These are phyloP conservation scores for Sisymbrium irio DNA, from an alignment of 345 rosid species.

Conservation along the genomic window DNA sequence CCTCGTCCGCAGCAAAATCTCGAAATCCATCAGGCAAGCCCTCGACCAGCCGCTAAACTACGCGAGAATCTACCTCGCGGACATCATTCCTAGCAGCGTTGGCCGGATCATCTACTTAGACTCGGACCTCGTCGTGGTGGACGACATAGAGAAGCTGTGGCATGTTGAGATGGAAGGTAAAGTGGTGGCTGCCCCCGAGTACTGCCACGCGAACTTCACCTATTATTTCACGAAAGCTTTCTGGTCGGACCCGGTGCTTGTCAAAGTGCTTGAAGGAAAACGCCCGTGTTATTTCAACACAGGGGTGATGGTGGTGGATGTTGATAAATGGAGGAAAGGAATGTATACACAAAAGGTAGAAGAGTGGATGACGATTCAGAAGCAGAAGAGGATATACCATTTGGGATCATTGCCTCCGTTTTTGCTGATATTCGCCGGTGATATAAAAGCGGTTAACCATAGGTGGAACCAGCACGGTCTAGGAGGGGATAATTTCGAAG, in stretches of 20 bases:
- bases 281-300: slow-evolving; percentile 66
- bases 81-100: slow-evolving; percentile 44
- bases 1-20: slow-evolving; percentile 56
- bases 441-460: slow-evolving; percentile 58
- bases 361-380: slow-evolving; percentile 61
- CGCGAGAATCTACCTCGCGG: slow-evolving; percentile 62
- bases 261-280: slow-evolving; percentile 47
- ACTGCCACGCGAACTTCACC: slow-evolving; percentile 62
- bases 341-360: slow-evolving; percentile 46
- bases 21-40: slow-evolving; percentile 56
- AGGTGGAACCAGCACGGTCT: slow-evolving; percentile 77
- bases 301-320: slow-evolving; percentile 68
- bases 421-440: slow-evolving; percentile 57
- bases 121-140: slow-evolving; percentile 65
- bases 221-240: slow-evolving; percentile 49
- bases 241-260: slow-evolving; percentile 48
- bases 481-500: slow-evolving; percentile 65
- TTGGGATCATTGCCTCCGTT: slow-evolving; percentile 70
- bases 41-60: slow-evolving; percentile 64
- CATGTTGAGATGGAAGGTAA: slow-evolving; percentile 47
- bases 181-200: slow-evolving; percentile 64
- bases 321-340: slow-evolving; percentile 57
- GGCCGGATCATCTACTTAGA: slow-evolving; percentile 54
- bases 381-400: slow-evolving; percentile 56
- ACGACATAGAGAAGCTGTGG: slow-evolving; percentile 57